Conservation (phyloP, 306 rosid genomes). For the Acacia acuminata region DNA sequence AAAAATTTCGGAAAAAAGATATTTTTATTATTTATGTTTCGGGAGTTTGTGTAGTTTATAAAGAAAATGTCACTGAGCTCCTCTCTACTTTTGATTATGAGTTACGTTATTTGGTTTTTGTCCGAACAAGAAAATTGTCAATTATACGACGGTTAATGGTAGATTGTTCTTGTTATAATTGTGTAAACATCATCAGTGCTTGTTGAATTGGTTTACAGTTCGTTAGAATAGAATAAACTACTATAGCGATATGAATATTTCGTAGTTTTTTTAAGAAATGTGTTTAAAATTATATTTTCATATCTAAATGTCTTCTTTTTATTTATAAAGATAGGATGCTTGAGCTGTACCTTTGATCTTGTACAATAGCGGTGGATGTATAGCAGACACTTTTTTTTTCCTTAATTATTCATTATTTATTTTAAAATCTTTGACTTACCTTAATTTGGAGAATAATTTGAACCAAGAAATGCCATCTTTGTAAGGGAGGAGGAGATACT, state of each 20-base stretch:
- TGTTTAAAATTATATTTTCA: not conserved
- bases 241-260: too few relatives aligned
- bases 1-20: not conserved
- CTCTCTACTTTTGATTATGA: not conserved
- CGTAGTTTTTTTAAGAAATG: not conserved
- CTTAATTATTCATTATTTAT: not conserved
- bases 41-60: not conserved
- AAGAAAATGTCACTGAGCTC: not conserved
- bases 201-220: not conserved
- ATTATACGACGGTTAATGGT: not conserved
- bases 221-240: too few relatives aligned
- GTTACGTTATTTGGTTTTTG: not conserved
- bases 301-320: not conserved
- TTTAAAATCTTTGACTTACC: not conserved
- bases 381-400: not conserved
- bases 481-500: not conserved
- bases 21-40: not conserved
- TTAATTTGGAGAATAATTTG: not conserved
- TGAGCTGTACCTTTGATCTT: not conserved
- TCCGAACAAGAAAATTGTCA: not conserved
- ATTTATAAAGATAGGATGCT: not conserved
- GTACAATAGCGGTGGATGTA: not conserved
- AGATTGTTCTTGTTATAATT: not conserved
- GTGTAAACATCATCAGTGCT: not conserved
- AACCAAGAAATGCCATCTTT: not conserved